A percentile compares a stretch with the other conserved stretches of the same genome.
These are phyloP conservation scores for Triadica sebifera DNA, from an alignment of 345 rosid species.

Conservation along the genomic window DNA sequence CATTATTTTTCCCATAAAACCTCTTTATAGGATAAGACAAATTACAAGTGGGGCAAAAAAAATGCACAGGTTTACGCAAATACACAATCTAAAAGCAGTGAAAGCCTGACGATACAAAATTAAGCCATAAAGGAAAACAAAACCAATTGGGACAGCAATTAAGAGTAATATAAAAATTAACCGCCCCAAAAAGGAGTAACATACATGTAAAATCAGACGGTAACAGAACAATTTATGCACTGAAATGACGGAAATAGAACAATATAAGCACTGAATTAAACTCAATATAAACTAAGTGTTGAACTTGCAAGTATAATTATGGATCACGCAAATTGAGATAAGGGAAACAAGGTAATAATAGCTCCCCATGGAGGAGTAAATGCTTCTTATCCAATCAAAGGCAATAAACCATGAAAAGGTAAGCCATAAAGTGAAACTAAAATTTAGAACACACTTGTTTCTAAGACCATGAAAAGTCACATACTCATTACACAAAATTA, in stretches of 20 bases:
- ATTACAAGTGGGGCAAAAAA: constrained; percentile 13
- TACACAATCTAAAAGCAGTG: constrained; percentile 5
- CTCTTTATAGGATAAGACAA: constrained; percentile 12
- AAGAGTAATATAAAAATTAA: background rate
- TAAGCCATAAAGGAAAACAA: constrained; percentile 16
- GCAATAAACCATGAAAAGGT: background rate
- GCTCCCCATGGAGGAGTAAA: constrained; percentile 1
- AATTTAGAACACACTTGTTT: no score
- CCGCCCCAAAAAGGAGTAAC: background rate
- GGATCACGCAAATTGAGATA: background rate
- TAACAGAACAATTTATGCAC: background rate
- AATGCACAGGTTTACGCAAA: constrained; percentile 18
- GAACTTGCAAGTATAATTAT: constrained; percentile 5
- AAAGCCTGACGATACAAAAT: constrained; percentile 9
- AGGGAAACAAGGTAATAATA: background rate
- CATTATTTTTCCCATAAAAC: constrained; percentile 4
- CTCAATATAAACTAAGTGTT: background rate
- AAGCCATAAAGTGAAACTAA: no score
- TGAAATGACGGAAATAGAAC: no score
- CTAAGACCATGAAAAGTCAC: background rate
- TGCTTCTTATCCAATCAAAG: constrained; percentile 15
- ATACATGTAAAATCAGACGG: background rate
- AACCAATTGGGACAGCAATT: background rate
- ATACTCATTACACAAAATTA: background rate
- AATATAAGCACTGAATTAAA: background rate